Evolutionary conservation across 2,329 filamentous ascomycete species (phyloP).

Genomic region (Fusarium hostae): DNA sequence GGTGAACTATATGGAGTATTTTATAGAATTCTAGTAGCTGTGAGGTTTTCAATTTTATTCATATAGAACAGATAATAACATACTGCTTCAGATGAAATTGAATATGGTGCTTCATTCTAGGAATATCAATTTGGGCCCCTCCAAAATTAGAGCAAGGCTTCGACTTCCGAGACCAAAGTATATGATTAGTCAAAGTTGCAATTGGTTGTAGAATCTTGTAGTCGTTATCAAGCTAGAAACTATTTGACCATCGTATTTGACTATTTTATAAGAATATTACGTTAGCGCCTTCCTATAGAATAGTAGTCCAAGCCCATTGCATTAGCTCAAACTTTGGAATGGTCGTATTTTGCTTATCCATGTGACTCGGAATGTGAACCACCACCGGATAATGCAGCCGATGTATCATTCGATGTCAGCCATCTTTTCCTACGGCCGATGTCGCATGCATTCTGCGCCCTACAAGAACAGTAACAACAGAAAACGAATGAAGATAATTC

Average conservation of each 20-base stretch:
- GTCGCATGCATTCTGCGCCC: conserved; percentile 10
- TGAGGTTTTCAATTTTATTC: neutral
- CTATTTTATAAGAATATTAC: conserved; percentile 3
- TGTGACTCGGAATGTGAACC: neutral
- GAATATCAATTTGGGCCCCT: accelerated
- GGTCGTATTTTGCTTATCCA: neutral
- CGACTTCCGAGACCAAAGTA: neutral
- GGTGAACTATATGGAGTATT: neutral
- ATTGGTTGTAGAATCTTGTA: neutral
- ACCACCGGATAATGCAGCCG: neutral
- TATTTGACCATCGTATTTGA: conserved; percentile 16
- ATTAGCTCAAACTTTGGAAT: conserved; percentile 8
- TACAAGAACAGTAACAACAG: conserved; percentile 8
- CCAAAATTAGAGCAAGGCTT: no score
- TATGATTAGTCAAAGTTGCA: neutral
- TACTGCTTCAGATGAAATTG: neutral
- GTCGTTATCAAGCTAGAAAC: neutral
- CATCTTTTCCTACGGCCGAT: conserved; percentile 6
- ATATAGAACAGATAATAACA: neutral
- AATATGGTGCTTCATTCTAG: accelerated
- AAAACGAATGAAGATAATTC: neutral
- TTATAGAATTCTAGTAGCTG: neutral
- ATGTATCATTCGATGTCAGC: neutral
- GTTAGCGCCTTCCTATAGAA: neutral
- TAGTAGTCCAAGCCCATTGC: neutral